A percentile compares a stretch with the other conserved stretches of the same genome.
phyloP scores from a whole-genome alignment of 495 filamentous ascomycete species.

The Penicillium steckii region DNA sequence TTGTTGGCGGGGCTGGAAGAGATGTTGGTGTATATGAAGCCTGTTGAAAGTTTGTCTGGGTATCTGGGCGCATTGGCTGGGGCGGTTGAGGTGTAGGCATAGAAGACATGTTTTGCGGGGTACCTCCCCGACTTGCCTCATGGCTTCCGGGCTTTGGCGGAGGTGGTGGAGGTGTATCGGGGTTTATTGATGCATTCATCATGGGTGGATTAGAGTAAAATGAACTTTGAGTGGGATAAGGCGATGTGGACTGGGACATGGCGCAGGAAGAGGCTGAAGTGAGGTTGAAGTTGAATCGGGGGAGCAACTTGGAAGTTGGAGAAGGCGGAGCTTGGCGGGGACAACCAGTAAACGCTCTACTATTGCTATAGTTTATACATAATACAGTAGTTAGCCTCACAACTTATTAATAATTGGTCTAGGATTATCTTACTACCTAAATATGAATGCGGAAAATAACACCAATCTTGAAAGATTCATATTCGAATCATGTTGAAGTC shows the following conservation, averaged over 20 bases:
- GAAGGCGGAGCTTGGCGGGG: conserved; percentile 15
- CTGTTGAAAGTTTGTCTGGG: conserved; percentile 15
- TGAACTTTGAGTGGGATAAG: conserved; percentile 18
- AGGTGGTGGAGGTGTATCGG: conserved; percentile 63
- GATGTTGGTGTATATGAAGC: conserved; percentile 7
- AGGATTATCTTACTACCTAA: background rate
- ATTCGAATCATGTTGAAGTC: background rate
- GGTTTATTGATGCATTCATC: conserved; percentile 35
- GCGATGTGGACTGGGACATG: conserved; percentile 32
- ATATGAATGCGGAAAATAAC: too few species aligned
- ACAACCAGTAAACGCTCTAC: too few species aligned
- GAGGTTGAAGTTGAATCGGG: conserved; percentile 5
- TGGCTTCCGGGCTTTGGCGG: conserved; percentile 72
- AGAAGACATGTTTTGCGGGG: conserved; percentile 45
- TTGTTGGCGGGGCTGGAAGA: conserved; percentile 34
- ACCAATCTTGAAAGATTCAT: background rate
- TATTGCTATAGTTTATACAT: too few species aligned
- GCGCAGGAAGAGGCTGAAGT: background rate
- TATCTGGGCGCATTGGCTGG: conserved; percentile 23
- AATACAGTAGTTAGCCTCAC: background rate
- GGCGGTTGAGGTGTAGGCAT: conserved; percentile 32
- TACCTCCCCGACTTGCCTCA: conserved; percentile 66
- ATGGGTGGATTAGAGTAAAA: conserved; percentile 25
- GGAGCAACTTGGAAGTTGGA: conserved; percentile 8
- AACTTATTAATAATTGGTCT: background rate